Base-by-base conservation (phyloP, 164 flowering plant genomes). In the Akebia trifoliata region DNA sequence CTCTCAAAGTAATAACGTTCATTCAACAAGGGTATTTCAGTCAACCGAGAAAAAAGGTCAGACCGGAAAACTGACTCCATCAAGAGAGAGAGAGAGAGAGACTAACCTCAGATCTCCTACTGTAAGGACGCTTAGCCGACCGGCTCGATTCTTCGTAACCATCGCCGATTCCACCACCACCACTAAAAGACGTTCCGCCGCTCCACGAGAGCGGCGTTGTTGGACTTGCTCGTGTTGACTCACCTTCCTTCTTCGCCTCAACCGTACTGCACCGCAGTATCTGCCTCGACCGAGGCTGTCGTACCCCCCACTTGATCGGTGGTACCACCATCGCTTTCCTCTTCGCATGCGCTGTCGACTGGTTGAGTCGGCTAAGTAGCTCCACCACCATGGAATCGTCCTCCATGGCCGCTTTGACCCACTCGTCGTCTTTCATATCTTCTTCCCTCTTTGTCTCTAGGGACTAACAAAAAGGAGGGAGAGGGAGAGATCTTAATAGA, bases 181-280 rank as follows among this genome's bases (percentile, higher is more conserved):
- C 67, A 31, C 82, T 74, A 21, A 29, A 45, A 6, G 76, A 70
- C 3, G 79, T 68, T 14, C 61, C 76, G 18, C 72, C 76, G 61
- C 84, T 80, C 78, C 81, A 82, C 1, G 87, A 78, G 3, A 82
- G 83, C 32, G 87, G 87, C 43, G 83, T 82, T 25, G 80, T 78
- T 5, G 85, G 87, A 30, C 87, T 82, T 14, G 62, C 76, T 4
- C 80, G 63, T 3, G 66, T 44, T 30, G 63, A 15, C 43, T 75
- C 71, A 1, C 54, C 50, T 54, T 67, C 73, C 48, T 61, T 68
- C 56, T 54, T 52, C 44, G n/a, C 24, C 8, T 31, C 51, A 11
- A 36, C 18, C 17, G 4, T n/a, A 17, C 14, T 18, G 39, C 38
- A 14, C 25, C 45, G n/a, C 2, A 22, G 14, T 8, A 21, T 21